Percentiles rank a stretch among this genome's conserved stretches.
These are phyloP conservation scores for Tagetes erecta DNA, from an alignment of 129 eudicot genomes.

Conservation along the genomic window DNA sequence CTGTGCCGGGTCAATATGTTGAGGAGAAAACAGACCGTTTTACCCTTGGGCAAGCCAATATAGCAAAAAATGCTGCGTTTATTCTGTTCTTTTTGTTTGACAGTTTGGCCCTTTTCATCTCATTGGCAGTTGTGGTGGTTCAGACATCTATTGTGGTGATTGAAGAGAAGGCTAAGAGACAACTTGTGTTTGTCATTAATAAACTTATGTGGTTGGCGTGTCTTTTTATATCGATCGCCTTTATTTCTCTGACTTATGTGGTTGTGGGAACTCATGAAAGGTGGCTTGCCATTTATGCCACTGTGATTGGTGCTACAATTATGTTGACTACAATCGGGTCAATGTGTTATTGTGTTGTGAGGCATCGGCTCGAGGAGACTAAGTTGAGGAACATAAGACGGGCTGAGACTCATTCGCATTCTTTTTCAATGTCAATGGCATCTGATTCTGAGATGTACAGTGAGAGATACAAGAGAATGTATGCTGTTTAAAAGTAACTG, in stretches of 20 bases:
- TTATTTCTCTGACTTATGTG: constrained; percentile 71
- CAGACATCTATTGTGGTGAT: constrained; percentile 90
- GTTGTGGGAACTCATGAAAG: constrained; percentile 72
- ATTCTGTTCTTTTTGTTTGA: constrained; percentile 72
- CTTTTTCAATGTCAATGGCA: constrained; percentile 67
- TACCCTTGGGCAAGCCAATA: constrained; percentile 70
- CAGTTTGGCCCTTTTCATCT: constrained; percentile 76
- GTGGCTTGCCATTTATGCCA: constrained; percentile 77
- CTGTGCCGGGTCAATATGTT: constrained; percentile 87
- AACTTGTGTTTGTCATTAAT: constrained; percentile 84
- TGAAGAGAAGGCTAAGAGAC: constrained; percentile 74
- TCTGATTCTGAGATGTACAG: constrained; percentile 62
- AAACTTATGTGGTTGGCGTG: constrained; percentile 96
- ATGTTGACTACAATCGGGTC: constrained; percentile 85
- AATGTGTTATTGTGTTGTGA: constrained; percentile 79
- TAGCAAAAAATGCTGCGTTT: constrained; percentile 59
- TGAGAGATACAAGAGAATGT: constrained; percentile 70
- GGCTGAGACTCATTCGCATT: constrained; percentile 59
- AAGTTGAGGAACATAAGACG: constrained; percentile 63
- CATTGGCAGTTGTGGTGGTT: constrained; percentile 92
- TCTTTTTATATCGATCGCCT: constrained; percentile 71
- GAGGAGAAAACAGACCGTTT: constrained; percentile 33
- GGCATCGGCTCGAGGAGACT: constrained; percentile 64
- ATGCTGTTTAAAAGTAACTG: constrained; percentile 52
- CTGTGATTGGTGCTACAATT: constrained; percentile 66